Conservation (phyloP, 169 alveolate species). For the Plasmodium blacklocki region DNA sequence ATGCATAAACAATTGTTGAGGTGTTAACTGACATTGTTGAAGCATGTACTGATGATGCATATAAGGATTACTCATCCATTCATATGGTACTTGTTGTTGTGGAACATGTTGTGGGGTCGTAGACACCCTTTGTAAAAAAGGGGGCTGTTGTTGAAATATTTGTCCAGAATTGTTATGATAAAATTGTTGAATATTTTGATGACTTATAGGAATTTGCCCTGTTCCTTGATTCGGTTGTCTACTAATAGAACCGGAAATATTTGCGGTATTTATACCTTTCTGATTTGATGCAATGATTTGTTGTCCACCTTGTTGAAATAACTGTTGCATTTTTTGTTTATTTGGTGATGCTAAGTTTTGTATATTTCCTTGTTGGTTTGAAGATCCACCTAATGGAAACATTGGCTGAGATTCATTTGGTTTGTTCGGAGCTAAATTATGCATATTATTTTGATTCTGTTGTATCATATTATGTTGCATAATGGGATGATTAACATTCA, state of each 20-base stretch:
- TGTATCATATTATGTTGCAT: conserved; percentile 24
- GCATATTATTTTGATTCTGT: conserved; percentile 4
- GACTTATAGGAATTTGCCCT: conserved; percentile 26
- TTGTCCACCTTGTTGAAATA: conserved; percentile 25
- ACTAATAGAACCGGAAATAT: conserved; percentile 38
- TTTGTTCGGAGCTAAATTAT: conserved; percentile 5
- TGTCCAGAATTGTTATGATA: conserved; percentile 28
- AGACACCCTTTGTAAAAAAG: conserved; percentile 17
- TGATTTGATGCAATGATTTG: conserved; percentile 25
- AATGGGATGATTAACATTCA: not conserved
- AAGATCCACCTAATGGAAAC: conserved; percentile 11
- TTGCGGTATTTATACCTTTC: conserved; percentile 24
- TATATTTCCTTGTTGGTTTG: conserved; percentile 13
- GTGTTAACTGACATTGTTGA: conserved; percentile 50
- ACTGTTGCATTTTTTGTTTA: conserved; percentile 23
- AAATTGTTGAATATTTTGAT: conserved; percentile 36
- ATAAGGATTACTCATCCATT: conserved; percentile 60
- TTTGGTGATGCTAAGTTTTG: conserved; percentile 29
- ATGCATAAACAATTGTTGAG: conserved; percentile 57
- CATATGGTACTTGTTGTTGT: conserved; percentile 39
- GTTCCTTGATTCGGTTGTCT: conserved; percentile 49
- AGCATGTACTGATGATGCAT: conserved; percentile 70
- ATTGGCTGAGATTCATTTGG: conserved; percentile 25
- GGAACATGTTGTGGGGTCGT: conserved; percentile 27
- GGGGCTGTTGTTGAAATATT: conserved; percentile 38